These are phyloP conservation scores for Bruguiera sexangula DNA, from an alignment of 345 rosid genomes.

Conservation along the genomic window DNA sequence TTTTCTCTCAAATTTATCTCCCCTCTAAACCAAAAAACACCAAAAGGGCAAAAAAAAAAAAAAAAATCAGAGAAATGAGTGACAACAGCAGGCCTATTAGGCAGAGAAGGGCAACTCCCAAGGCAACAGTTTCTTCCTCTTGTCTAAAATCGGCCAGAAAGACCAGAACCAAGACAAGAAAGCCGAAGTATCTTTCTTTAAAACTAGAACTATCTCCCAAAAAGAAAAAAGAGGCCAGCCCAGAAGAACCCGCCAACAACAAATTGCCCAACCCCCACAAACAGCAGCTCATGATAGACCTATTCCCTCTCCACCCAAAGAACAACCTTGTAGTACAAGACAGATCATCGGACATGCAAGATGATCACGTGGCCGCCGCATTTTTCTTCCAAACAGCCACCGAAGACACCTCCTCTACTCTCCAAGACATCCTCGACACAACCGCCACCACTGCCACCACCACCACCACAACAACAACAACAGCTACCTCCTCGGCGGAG, in stretches of 20 bases:
- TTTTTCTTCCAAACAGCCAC: conserved; percentile 47
- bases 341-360: conserved; percentile 24
- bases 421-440: conserved; percentile 53
- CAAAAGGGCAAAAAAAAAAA: too few species aligned
- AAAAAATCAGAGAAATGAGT: conserved; percentile 23
- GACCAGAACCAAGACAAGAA: conserved; percentile 54
- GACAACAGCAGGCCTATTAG: conserved; percentile 4
- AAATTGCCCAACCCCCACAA: conserved; percentile 1
- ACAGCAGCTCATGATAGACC: conserved; percentile 20
- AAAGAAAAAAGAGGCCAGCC: conserved; percentile 11
- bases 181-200: conserved; percentile 67
- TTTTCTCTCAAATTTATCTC: background rate
- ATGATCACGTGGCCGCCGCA: conserved; percentile 53
- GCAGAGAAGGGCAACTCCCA: background rate
- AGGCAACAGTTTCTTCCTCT: conserved; percentile 12
- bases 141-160: conserved; percentile 38
- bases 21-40: background rate
- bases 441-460: conserved; percentile 23
- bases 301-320: conserved; percentile 41
- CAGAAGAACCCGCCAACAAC: conserved; percentile 4
- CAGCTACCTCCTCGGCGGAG: conserved; percentile 24
- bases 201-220: conserved; percentile 39
- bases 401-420: conserved; percentile 55
- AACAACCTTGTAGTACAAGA: conserved; percentile 6
- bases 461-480: conserved; percentile 20